Conservation (phyloP, 495 filamentous ascomycete genomes). For the Tuber borchii region DNA sequence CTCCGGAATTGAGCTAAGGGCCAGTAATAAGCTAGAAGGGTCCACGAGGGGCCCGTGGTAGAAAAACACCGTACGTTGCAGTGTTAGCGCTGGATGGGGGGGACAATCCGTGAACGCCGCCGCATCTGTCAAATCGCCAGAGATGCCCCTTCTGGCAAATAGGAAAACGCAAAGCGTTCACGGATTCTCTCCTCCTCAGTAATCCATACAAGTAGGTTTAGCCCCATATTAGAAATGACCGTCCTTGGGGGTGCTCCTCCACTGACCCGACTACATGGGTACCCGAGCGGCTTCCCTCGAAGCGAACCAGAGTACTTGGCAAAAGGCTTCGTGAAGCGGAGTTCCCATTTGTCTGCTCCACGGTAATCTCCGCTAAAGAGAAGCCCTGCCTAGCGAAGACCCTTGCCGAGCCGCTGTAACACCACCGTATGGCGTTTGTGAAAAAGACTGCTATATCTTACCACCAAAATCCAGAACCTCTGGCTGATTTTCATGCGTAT, state of each 20-base stretch:
- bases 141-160: not conserved
- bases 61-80: not conserved
- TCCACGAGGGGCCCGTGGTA: not conserved
- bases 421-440: not conserved
- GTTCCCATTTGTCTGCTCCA: not conserved
- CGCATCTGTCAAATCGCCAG: not conserved
- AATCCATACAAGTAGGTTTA: not conserved
- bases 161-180: not conserved
- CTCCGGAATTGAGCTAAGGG: not conserved
- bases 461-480: not conserved
- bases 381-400: not conserved
- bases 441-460: not conserved
- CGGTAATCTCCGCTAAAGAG: not conserved
- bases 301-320: not conserved
- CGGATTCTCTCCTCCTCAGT: not conserved
- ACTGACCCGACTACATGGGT: not conserved
- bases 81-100: not conserved
- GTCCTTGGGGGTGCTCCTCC: not conserved
- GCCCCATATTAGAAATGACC: not conserved
- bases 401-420: not conserved
- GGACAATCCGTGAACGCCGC: not conserved
- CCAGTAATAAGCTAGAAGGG: not conserved
- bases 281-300: not conserved
- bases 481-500: not conserved
- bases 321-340: not conserved